Evolutionary conservation across 306 rosid species (phyloP), one percentile per base, ranked within the genome.

Genomic region (Myrica gale): DNA sequence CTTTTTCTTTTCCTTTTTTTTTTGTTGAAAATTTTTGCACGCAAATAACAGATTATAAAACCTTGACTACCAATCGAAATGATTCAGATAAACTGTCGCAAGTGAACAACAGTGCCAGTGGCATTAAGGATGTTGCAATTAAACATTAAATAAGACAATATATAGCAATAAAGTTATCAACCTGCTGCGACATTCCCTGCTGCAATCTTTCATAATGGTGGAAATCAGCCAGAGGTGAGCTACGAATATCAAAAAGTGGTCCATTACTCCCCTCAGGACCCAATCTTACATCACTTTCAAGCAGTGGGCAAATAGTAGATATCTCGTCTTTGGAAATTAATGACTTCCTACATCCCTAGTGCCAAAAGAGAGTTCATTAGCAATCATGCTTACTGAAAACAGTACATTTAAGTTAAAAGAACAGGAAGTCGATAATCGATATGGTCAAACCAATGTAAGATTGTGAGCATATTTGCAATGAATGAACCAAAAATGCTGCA

Each of bases 171-270:
- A 65, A 69, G 17, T 7, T 43, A 72, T 41, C 63, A 80, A 95
- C 99, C 99, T 89, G 81, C 21, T 62, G 74, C 26, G 87, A 79
- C 47, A 61, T 72, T 85, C 88, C 91, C 86, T 83, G 96, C 78
- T 84, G 89, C 83, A 84, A 68, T 87, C 96, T 88, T 87, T 96
- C 99, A 74, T 67, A 79, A 81, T 69, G 80, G 82, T 96, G 99
- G 83, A 96, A 92, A 82, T 86, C 88, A 77, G 90, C 73, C 80
- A 92, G 80, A 50, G 99, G 96, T 41, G 85, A 86, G 71, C 82
- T 81, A 55, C 80, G 84, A n/a, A 82, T 79, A 76, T 92, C 81
- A 53, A 90, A 89, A 81, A 87, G 82, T 61, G 81, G 79, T 83
- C 73, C 89, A 51, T 71, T 78, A 68, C 79, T 83, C 75, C 79